Evolutionary conservation across 1,284 basidiomycete genomes (phyloP).

Genomic region (Pyrrhoderma lamaoense): DNA sequence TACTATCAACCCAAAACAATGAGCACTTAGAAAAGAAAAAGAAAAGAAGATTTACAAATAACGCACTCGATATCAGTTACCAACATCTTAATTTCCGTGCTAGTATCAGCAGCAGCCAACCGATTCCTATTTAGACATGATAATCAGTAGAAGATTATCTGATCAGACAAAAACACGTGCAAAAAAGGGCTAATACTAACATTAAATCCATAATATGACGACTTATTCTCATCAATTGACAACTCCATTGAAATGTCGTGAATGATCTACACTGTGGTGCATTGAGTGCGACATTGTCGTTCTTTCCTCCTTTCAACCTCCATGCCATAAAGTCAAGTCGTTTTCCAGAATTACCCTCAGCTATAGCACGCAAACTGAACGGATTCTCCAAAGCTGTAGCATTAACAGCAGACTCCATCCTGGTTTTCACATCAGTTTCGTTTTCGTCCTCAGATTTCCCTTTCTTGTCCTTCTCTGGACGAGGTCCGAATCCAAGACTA

Average conservation of each 20-base stretch:
- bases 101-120: conserved; percentile 32
- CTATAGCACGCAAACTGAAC: conserved; percentile 4
- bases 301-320: neutral
- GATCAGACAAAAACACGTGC: too few species aligned
- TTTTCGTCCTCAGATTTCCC: neutral
- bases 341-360: neutral
- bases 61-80: conserved; percentile 50
- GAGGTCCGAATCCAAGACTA: too few species aligned
- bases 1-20: conserved; percentile 37
- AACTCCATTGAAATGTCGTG: conserved; percentile 45
- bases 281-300: neutral
- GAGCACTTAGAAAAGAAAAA: conserved; percentile 3
- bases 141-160: neutral
- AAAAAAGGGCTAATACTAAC: conserved; percentile 32
- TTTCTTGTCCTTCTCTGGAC: too few species aligned
- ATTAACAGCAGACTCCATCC: neutral
- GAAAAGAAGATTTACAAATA: neutral
- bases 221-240: conserved; percentile 47
- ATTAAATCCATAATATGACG: conserved; percentile 52
- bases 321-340: conserved; percentile 12
- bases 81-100: conserved; percentile 34
- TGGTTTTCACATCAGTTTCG: neutral
- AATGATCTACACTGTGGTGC: conserved; percentile 28
- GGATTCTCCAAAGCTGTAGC: conserved; percentile 13
- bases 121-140: conserved; percentile 32